Conservation (phyloP, 345 rosid species). For the Arabis alpina region DNA sequence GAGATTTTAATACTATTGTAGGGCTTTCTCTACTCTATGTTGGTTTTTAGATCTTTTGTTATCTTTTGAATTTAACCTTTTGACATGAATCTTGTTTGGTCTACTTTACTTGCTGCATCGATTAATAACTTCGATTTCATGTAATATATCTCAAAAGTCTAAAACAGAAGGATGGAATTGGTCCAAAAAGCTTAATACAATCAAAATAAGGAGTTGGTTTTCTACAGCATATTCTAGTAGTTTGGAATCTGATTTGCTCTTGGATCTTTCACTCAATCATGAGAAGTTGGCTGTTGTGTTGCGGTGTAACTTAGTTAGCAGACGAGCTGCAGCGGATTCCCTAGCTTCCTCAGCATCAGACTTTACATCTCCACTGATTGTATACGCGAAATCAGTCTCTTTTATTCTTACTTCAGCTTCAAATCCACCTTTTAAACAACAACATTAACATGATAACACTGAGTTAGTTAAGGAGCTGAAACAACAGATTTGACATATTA, state of each 20-base stretch:
- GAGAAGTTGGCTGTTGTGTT: conserved; percentile 5
- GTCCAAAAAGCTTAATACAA: background rate
- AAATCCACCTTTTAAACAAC: conserved; percentile 57
- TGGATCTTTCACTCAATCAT: conserved; percentile 7
- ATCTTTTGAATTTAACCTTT: background rate
- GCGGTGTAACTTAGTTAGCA: conserved; percentile 45
- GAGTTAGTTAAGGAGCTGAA: background rate
- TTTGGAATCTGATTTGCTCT: conserved; percentile 2
- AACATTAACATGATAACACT: background rate
- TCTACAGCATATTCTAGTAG: too few relatives aligned
- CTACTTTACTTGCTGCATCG: background rate
- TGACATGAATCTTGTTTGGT: background rate
- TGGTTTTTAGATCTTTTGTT: too few relatives aligned
- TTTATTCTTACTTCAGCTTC: conserved; percentile 53
- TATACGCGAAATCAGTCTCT: conserved; percentile 42
- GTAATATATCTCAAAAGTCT: background rate
- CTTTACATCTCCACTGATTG: conserved; percentile 42
- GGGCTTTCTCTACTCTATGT: too few relatives aligned
- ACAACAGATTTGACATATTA: background rate
- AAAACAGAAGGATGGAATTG: background rate
- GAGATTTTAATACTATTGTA: too few relatives aligned
- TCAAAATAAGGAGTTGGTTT: background rate
- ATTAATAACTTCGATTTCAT: background rate
- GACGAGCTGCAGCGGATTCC: conserved; percentile 59
- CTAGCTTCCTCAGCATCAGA: conserved; percentile 57